Conservation (phyloP, 2,329 filamentous ascomycete species). For the Ilyonectria robusta region DNA sequence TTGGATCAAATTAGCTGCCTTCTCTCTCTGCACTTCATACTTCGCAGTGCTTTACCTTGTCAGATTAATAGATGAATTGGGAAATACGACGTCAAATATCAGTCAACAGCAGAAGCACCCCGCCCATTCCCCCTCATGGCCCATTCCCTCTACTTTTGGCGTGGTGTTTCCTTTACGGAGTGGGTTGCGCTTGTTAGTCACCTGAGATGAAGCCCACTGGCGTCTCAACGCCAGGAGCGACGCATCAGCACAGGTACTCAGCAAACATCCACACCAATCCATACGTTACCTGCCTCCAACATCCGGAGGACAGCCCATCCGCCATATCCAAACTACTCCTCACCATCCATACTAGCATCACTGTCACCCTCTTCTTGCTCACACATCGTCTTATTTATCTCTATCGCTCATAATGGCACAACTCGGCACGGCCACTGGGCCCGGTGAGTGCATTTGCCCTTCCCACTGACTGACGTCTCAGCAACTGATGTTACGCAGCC, state of each 20-base stretch:
- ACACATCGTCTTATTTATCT: background rate
- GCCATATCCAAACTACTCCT: conserved; percentile 4
- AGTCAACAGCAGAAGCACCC: background rate
- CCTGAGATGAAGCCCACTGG: conserved; percentile 14
- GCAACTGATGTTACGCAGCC: conserved; percentile 57
- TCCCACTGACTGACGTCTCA: background rate
- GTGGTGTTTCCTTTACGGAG: background rate
- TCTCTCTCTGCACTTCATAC: no score
- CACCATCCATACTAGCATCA: conserved; percentile 12
- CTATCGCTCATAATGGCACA: conserved; percentile 40
- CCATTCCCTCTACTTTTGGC: background rate
- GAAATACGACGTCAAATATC: background rate
- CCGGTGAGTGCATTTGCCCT: conserved; percentile 53
- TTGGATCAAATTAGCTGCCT: no score
- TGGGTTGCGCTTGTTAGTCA: conserved; percentile 16
- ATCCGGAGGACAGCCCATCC: conserved; percentile 6
- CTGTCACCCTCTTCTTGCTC: background rate
- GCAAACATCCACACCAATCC: conserved; percentile 23
- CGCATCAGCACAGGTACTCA: background rate
- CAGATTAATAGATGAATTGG: conserved; percentile 4
- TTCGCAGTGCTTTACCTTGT: background rate
- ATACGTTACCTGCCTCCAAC: background rate
- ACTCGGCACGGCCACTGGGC: conserved; percentile 56
- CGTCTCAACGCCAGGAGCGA: conserved; percentile 7
- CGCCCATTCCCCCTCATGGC: background rate